These are phyloP conservation scores for Rubia yunnanensis DNA, from an alignment of 257 asterid species.

Conservation along the genomic window DNA sequence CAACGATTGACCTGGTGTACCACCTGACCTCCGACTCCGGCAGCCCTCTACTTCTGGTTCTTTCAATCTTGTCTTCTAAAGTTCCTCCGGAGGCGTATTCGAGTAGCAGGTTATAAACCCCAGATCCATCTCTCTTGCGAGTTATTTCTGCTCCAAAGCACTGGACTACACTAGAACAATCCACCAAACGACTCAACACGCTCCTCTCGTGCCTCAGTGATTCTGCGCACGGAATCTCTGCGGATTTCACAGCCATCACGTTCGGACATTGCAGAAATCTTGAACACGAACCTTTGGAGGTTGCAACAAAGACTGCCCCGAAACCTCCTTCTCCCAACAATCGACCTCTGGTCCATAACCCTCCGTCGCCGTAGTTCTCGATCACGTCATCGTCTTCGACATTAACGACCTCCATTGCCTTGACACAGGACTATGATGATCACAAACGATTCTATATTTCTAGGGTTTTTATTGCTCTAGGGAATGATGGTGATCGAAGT, in stretches of 20 bases:
- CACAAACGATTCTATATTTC: too few species aligned
- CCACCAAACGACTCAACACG: conserved; percentile 2
- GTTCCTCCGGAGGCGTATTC: conserved; percentile 14
- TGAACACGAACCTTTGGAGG: background rate
- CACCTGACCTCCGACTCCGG: conserved; percentile 6
- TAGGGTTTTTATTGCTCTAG: too few species aligned
- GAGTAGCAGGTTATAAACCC: conserved; percentile 14
- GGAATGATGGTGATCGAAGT: too few species aligned
- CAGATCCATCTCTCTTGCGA: background rate
- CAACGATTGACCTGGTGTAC: conserved; percentile 13
- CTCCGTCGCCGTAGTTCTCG: conserved; percentile 9
- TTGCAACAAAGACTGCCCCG: conserved; percentile 12
- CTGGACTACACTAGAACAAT: conserved; percentile 4
- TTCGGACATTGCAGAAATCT: background rate
- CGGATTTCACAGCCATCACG: conserved; percentile 16
- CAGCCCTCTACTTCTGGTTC: background rate
- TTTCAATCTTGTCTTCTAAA: conserved; percentile 2
- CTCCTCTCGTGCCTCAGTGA: conserved; percentile 4
- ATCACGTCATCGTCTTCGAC: background rate
- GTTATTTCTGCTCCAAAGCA: conserved; percentile 15
- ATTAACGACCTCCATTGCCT: background rate
- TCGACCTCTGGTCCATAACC: conserved; percentile 8
- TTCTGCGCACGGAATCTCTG: background rate
- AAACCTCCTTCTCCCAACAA: conserved; percentile 16
- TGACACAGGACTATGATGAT: too few species aligned